Evolutionary conservation across 495 filamentous ascomycete species (phyloP).

Genomic region (Xylaria acuta): DNA sequence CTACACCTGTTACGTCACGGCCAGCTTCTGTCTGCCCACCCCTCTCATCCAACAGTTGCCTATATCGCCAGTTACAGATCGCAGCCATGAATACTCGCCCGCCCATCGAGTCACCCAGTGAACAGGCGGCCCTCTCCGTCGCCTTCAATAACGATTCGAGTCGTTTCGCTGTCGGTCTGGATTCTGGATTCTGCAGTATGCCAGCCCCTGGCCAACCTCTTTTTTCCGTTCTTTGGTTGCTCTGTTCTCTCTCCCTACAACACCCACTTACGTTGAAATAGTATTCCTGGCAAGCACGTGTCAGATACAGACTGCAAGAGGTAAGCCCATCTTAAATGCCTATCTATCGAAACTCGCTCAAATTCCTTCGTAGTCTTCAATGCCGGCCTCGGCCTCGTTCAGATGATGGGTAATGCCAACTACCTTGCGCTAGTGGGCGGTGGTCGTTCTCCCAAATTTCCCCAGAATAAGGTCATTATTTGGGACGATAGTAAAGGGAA

Average conservation of each 20-base stretch:
- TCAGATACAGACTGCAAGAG: constrained; percentile 67
- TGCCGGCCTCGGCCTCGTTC: constrained; percentile 80
- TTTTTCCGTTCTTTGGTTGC: not conserved
- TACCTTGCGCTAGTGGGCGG: constrained; percentile 91
- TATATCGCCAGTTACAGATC: constrained; percentile 20
- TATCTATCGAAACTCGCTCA: not conserved
- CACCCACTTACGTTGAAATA: constrained; percentile 42
- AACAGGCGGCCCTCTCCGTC: constrained; percentile 79
- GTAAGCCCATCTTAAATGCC: constrained; percentile 28
- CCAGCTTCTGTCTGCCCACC: constrained; percentile 13
- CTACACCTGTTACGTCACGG: constrained; percentile 28
- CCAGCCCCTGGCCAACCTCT: constrained; percentile 16
- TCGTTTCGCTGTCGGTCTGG: constrained; percentile 87
- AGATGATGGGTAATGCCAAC: constrained; percentile 88
- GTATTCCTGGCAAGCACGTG: constrained; percentile 82
- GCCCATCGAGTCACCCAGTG: constrained; percentile 76
- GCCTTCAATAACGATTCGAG: constrained; percentile 87
- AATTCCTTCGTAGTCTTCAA: constrained; percentile 69
- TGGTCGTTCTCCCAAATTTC: constrained; percentile 83
- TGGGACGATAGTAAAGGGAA: constrained; percentile 90
- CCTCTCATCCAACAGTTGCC: constrained; percentile 3
- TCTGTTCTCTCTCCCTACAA: not conserved
- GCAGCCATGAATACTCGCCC: constrained; percentile 86
- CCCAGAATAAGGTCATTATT: constrained; percentile 88
- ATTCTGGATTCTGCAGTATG: constrained; percentile 87